phyloP scores from a whole-genome alignment of 2,329 filamentous ascomycete species.

The Pseudocercospora ulei region DNA sequence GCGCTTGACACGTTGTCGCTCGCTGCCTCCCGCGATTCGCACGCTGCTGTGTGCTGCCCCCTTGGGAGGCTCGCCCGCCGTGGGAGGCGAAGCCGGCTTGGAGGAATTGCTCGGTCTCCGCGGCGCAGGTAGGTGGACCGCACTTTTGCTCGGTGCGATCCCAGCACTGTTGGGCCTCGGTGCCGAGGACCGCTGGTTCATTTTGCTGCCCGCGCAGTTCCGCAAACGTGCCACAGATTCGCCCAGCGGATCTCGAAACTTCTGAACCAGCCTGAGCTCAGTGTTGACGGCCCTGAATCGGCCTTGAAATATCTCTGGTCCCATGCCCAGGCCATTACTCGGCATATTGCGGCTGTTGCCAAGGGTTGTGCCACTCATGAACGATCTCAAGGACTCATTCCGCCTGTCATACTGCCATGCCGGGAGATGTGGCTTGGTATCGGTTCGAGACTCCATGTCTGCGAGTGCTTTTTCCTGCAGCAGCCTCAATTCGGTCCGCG shows the following conservation, averaged over 20 bases:
- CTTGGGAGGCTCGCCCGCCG: slow-evolving; percentile 16
- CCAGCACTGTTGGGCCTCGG: slow-evolving; percentile 10
- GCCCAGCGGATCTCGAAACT: slow-evolving; percentile 31
- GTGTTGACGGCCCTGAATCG: slow-evolving; percentile 32
- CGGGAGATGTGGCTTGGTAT: slow-evolving; percentile 27
- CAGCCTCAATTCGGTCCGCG: slow-evolving; percentile 30
- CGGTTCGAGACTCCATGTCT: slow-evolving; percentile 27
- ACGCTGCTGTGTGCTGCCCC: slow-evolving; percentile 10
- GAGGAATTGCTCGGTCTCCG: slow-evolving; percentile 16
- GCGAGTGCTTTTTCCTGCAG: slow-evolving; percentile 32
- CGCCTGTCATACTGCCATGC: slow-evolving; percentile 31
- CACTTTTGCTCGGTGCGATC: slow-evolving; percentile 22
- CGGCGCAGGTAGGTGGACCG: slow-evolving; percentile 19
- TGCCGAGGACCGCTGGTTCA: slow-evolving; percentile 15
- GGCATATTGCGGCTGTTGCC: slow-evolving; percentile 7
- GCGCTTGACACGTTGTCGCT: slow-evolving; percentile 17
- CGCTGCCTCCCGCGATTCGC: slow-evolving; percentile 11
- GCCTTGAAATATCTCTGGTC: slow-evolving; percentile 33
- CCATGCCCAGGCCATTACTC: slow-evolving; percentile 21
- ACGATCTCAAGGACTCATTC: slow-evolving; percentile 32
- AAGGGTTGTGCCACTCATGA: slow-evolving; percentile 21
- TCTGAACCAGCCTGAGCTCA: slow-evolving; percentile 32
- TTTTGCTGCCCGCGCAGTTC: slow-evolving; percentile 22
- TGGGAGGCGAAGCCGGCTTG: slow-evolving; percentile 22
- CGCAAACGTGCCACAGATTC: slow-evolving; percentile 28